Percentiles rank a stretch among this genome's conserved stretches.
Conservation (phyloP, 163 green algal genomes). For the Chloroidium sp. region DNA sequence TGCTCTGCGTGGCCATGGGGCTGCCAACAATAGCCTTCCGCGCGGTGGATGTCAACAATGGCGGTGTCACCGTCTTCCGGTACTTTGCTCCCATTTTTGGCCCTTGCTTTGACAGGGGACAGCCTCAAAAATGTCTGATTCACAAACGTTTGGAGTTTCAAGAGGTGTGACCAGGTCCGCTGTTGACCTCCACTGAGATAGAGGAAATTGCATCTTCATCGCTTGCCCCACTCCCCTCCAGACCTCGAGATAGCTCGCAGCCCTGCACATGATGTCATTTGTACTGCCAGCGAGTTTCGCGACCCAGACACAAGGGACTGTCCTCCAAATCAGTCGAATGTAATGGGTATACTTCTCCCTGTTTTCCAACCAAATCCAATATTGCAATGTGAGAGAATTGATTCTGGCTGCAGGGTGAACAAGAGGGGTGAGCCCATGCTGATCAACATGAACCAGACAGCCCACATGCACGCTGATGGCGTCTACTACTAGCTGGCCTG, state of each 20-base stretch:
- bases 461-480: conserved; percentile 36
- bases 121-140: no score
- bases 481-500: conserved; percentile 33
- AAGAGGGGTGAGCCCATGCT: conserved; percentile 50
- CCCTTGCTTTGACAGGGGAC: neutral
- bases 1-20: conserved; percentile 51
- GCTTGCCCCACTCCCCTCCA: no score
- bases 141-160: no score
- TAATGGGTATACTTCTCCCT: no score
- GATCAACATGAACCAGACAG: conserved; percentile 51
- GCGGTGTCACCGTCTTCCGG: conserved; percentile 44
- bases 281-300: no score
- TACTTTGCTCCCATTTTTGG: neutral
- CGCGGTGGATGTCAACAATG: conserved; percentile 57
- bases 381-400: neutral
- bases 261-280: no score
- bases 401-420: conserved; percentile 32
- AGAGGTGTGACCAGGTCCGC: no score
- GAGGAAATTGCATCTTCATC: no score
- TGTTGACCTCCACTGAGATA: no score
- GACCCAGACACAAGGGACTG: no score
- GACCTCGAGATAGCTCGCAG: no score
- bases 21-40: conserved; percentile 41
- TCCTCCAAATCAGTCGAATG: no score
- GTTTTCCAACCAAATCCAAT: neutral